These are phyloP conservation scores for Paramecium sexaurelia DNA, from an alignment of 73 alveolate species.

Conservation along the genomic window DNA sequence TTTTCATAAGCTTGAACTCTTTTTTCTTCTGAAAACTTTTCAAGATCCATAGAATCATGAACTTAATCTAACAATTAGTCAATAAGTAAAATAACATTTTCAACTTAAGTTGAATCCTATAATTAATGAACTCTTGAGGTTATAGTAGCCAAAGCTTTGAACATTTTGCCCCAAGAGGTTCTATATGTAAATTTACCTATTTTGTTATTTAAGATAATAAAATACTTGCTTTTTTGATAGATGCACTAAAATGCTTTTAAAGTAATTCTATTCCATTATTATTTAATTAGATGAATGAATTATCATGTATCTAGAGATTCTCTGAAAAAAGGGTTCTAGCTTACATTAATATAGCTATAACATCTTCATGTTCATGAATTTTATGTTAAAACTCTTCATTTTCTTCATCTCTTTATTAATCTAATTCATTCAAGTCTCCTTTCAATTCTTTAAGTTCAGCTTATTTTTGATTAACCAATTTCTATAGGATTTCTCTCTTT, in stretches of 20 bases:
- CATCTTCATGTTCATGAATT: slow-evolving; percentile 44
- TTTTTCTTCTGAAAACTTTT: slow-evolving; percentile 16
- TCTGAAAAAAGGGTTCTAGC: slow-evolving; percentile 10
- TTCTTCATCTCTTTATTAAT: neutral
- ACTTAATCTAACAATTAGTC: slow-evolving; percentile 41
- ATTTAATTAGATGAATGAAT: neutral
- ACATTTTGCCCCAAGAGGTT: slow-evolving; percentile 51
- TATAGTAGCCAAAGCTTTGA: slow-evolving; percentile 43
- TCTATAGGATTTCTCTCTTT: neutral
- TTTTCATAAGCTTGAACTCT: slow-evolving; percentile 23
- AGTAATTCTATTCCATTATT: slow-evolving; percentile 13
- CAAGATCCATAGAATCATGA: slow-evolving; percentile 34
- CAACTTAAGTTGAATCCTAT: neutral
- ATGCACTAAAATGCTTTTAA: neutral
- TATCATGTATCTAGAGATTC: neutral
- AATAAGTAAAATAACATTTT: neutral
- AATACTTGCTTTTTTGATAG: slow-evolving; percentile 53
- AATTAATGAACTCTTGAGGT: slow-evolving; percentile 21
- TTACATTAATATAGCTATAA: neutral
- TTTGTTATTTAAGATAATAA: neutral
- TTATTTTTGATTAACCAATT: neutral
- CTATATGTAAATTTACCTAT: slow-evolving; percentile 32
- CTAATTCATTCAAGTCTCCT: slow-evolving; percentile 40
- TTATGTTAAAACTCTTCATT: slow-evolving; percentile 11
- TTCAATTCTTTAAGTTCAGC: neutral